Evolutionary conservation across 2,329 filamentous ascomycete species (phyloP).

Genomic region (Chrysoporthe deuterocubensis): DNA sequence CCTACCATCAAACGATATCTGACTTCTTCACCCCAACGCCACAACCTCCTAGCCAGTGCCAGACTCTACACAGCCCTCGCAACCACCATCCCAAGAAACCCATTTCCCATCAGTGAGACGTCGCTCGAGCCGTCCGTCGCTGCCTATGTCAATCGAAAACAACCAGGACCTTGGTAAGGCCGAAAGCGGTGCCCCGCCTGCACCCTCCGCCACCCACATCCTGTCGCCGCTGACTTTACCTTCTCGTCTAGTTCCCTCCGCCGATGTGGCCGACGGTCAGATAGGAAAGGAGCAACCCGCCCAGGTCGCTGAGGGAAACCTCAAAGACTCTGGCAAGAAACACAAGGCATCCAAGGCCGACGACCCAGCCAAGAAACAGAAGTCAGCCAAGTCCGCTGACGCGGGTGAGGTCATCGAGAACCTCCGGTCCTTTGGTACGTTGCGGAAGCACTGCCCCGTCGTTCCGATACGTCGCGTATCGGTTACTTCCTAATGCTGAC

Average conservation of each 20-base stretch:
- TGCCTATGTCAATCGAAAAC: constrained; percentile 96
- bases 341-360: constrained; percentile 11
- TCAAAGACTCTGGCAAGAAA: constrained; percentile 16
- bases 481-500: constrained; percentile 3
- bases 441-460: not conserved
- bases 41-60: constrained; percentile 24
- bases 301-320: constrained; percentile 15
- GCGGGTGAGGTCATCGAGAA: constrained; percentile 13
- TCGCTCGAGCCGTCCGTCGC: constrained; percentile 56
- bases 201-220: not conserved
- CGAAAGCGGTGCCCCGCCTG: constrained; percentile 10
- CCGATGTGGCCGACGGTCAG: constrained; percentile 18
- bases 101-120: constrained; percentile 44
- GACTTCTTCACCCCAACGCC: constrained; percentile 18
- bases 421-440: constrained; percentile 25
- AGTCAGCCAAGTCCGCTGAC: constrained; percentile 13
- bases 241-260: not conserved
- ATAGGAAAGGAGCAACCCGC: constrained; percentile 17
- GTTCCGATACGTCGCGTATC: not conserved
- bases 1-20: constrained; percentile 18
- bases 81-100: constrained; percentile 24
- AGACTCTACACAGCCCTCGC: constrained; percentile 22
- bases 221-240: not conserved
- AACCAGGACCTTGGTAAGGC: constrained; percentile 90
- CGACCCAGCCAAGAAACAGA: constrained; percentile 10